Conservation (phyloP, 306 rosid species). For the Vigna unguiculata region DNA sequence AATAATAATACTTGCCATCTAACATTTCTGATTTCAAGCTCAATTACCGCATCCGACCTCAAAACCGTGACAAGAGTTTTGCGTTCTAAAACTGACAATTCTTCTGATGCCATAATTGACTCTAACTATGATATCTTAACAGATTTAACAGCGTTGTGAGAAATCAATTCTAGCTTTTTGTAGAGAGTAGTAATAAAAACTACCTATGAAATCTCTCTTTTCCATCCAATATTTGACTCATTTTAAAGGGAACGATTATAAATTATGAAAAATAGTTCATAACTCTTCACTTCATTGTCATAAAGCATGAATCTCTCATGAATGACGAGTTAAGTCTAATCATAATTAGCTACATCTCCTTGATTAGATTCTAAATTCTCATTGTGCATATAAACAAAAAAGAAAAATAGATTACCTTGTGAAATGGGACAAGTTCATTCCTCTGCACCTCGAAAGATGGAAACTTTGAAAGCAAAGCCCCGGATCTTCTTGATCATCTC, state of each 20-base stretch:
- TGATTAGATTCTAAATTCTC: not conserved
- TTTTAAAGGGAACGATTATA: not conserved
- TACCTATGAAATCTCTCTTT: not conserved
- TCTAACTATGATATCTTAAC: too few relatives aligned
- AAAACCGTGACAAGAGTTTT: too few relatives aligned
- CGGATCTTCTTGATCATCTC: not conserved
- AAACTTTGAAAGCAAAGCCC: constrained; percentile 10
- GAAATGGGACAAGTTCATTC: not conserved
- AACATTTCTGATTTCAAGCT: too few relatives aligned
- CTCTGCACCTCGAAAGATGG: not conserved
- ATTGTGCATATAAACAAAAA: not conserved
- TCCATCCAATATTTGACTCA: not conserved
- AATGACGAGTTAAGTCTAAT: not conserved
- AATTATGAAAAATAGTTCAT: too few relatives aligned
- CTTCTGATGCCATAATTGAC: too few relatives aligned
- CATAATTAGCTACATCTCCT: not conserved
- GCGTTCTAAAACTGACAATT: too few relatives aligned
- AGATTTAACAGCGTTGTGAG: too few relatives aligned
- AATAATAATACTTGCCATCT: not conserved
- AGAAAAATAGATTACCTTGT: not conserved
- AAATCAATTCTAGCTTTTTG: not conserved
- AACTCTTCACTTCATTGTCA: not conserved
- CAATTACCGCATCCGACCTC: too few relatives aligned
- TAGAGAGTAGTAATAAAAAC: not conserved
- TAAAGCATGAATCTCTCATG: not conserved